phyloP scores from a whole-genome alignment of 441 rosid genomes.

The Erysimum pusillum region DNA sequence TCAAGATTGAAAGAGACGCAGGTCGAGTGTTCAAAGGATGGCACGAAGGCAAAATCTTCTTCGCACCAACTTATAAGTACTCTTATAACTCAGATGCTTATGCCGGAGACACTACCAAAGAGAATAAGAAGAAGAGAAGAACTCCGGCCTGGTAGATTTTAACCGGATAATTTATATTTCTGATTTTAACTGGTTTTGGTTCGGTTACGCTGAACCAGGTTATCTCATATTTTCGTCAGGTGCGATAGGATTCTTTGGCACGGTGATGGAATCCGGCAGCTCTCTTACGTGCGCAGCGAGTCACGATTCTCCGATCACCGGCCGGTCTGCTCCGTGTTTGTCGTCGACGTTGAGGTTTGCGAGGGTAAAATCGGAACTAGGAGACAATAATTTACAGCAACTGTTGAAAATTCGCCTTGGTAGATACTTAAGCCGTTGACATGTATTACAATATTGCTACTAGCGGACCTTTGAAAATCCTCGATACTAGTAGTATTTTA shows the following conservation, averaged over 20 bases:
- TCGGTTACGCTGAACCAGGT: slow-evolving; percentile 25
- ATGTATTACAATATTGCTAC: slow-evolving; percentile 13
- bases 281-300: slow-evolving; percentile 58
- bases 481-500: neutral
- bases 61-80: slow-evolving; percentile 76
- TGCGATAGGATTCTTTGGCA: slow-evolving; percentile 78
- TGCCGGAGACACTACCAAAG: slow-evolving; percentile 62
- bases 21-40: slow-evolving; percentile 78
- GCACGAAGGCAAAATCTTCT: slow-evolving; percentile 71
- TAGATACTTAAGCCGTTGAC: slow-evolving; percentile 2
- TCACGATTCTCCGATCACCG: slow-evolving; percentile 74
- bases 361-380: slow-evolving; percentile 49
- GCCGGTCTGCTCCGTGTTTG: slow-evolving; percentile 64
- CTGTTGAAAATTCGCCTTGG: slow-evolving; percentile 15
- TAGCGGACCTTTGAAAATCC: neutral
- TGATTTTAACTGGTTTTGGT: slow-evolving; percentile 5
- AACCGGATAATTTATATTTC: slow-evolving; percentile 7
- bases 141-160: slow-evolving; percentile 74
- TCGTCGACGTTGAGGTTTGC: slow-evolving; percentile 51
- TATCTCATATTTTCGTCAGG: slow-evolving; percentile 46
- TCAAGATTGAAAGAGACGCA: slow-evolving; percentile 76
- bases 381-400: slow-evolving; percentile 36
- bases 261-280: slow-evolving; percentile 65
- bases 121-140: slow-evolving; percentile 73
- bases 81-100: slow-evolving; percentile 70